Conservation (phyloP, 2,329 filamentous ascomycete species). For the Curvularia lunata region DNA sequence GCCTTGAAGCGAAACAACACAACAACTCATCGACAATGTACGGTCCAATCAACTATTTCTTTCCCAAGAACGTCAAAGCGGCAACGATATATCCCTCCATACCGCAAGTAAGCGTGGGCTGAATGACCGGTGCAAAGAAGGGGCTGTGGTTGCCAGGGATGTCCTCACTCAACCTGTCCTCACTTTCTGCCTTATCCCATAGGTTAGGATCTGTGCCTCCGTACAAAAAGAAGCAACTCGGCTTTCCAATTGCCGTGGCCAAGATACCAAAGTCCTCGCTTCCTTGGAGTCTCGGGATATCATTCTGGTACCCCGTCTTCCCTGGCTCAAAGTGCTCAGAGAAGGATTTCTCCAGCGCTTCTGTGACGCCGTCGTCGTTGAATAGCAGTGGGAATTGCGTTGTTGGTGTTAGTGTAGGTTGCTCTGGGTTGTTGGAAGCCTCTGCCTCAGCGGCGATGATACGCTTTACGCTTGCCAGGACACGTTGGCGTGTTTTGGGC, state of each 20-base stretch:
- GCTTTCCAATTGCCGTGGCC: conserved; percentile 57
- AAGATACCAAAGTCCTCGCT: conserved; percentile 67
- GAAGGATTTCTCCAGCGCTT: conserved; percentile 54
- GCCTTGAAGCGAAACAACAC: background rate
- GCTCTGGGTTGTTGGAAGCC: conserved; percentile 54
- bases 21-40: background rate
- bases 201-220: conserved; percentile 59
- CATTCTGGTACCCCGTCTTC: conserved; percentile 42
- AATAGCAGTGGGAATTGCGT: conserved; percentile 57
- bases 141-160: conserved; percentile 67
- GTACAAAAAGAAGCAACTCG: conserved; percentile 63
- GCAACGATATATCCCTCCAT: conserved; percentile 59
- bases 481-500: conserved; percentile 54
- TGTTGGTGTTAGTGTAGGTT: conserved; percentile 53
- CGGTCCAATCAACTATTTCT: conserved; percentile 1
- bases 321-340: conserved; percentile 52
- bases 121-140: conserved; percentile 64
- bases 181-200: conserved; percentile 58
- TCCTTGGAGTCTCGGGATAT: conserved; percentile 53
- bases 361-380: conserved; percentile 58
- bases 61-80: conserved; percentile 56
- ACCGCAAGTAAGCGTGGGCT: conserved; percentile 63
- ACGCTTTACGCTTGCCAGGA: conserved; percentile 57
- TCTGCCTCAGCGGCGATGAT: conserved; percentile 63
- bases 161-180: conserved; percentile 54